phyloP scores from a whole-genome alignment of 2,329 filamentous ascomycete species.

The Sporothrix pallida region DNA sequence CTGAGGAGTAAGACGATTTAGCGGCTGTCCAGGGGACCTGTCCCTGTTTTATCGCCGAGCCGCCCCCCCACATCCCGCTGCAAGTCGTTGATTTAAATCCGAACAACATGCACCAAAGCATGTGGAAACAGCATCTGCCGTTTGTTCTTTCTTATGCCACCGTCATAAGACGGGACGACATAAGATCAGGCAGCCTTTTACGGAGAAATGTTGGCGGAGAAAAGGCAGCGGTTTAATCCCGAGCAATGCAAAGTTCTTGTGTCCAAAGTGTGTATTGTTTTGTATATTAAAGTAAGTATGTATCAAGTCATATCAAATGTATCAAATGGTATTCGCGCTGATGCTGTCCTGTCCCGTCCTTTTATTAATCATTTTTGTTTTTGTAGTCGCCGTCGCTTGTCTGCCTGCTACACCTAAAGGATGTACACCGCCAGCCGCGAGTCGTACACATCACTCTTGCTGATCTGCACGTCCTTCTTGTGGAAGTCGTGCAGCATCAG shows the following conservation, averaged over 20 bases:
- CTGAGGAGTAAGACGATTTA: no score
- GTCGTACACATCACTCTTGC: constrained; percentile 59
- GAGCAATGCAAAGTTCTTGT: no score
- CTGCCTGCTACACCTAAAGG: constrained; percentile 29
- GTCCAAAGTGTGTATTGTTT: no score
- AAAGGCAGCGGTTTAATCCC: no score
- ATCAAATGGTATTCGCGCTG: no score
- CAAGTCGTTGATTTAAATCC: constrained; percentile 1
- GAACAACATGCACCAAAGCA: neutral
- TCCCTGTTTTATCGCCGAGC: constrained; percentile 23
- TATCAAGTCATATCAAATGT: no score
- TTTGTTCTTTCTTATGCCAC: neutral
- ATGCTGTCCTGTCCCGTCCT: neutral
- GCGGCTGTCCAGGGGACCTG: neutral
- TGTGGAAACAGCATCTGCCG: neutral
- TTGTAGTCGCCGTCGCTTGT: neutral
- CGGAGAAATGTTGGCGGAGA: neutral
- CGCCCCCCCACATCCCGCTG: neutral
- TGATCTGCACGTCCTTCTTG: constrained; percentile 58
- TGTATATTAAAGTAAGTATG: no score
- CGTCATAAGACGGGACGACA: neutral
- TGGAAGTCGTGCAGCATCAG: constrained; percentile 63
- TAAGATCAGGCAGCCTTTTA: neutral
- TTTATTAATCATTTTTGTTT: neutral
- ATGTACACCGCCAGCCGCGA: constrained; percentile 64